Conservation (phyloP, 768 basidiomycete species). For the Tricholoma sp. region DNA sequence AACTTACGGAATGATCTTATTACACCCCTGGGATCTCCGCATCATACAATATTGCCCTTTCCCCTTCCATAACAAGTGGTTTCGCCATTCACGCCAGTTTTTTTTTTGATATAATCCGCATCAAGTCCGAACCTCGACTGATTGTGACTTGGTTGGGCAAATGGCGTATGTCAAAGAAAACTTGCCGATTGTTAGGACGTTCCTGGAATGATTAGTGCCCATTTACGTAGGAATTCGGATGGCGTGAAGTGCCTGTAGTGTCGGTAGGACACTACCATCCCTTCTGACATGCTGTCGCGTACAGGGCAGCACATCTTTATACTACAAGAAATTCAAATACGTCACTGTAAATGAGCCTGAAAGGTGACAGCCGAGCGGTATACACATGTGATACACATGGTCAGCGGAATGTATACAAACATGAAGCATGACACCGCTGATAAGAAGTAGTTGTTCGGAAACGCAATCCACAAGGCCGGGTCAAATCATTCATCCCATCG, state of each 20-base stretch:
- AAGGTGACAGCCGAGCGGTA: neutral
- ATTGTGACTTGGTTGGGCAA: neutral
- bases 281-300: neutral
- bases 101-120: neutral
- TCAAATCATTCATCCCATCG: conserved; percentile 13
- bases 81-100: neutral
- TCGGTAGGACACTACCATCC: neutral
- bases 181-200: neutral
- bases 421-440: conserved; percentile 25
- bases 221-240: neutral
- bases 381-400: conserved; percentile 1
- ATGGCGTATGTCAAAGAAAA: neutral
- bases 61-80: neutral
- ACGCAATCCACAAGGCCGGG: conserved; percentile 7
- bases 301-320: neutral
- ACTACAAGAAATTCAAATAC: no score
- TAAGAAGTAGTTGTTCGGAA: conserved; percentile 21
- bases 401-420: conserved; percentile 5
- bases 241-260: neutral
- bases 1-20: neutral
- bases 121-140: neutral
- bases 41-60: neutral
- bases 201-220: neutral
- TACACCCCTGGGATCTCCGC: neutral
- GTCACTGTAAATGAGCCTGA: no score